Evolutionary conservation across 306 rosid species (phyloP), one percentile per base, ranked within the genome.

Genomic region (Cucumis melo): DNA sequence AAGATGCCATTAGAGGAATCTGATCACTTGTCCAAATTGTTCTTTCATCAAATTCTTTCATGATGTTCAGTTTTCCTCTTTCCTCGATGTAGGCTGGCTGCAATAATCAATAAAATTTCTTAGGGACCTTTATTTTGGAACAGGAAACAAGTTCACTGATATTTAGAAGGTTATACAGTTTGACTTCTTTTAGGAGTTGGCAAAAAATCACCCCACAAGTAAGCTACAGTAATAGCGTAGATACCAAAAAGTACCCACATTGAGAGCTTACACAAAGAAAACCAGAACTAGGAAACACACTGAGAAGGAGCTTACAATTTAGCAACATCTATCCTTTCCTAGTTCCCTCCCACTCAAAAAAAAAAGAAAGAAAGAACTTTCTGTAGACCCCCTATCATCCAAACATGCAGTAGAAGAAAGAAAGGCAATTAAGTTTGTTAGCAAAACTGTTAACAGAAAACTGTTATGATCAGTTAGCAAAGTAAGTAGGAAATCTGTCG

Each of bases 21-120:
- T 67, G 93, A 70, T 88, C 96, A 85, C 96, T 91, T 62, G 98
- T 88, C 98, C 98, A 93, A 71, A 93, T 93, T 85, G 98, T 93
- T 87, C 89, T 85, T 87, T 93, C 98, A 51, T 93, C 97, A 75
- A 87, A 90, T 83, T 90, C 96, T 88, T 91, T 93, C 98, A 91
- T 91, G 65, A 90, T 72, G 87, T 83, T 90, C 77, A 81, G 80
- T 67, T 93, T 91, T 76, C 97, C 97, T 83, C 97, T 88, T 79
- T 93, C 98, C 88, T 93, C 94, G 71, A 90, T 83, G 83, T 84
- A 90, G 81, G 87, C 84, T 79, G 82, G 81, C 98, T 93, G 83
- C 77, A 76, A 81, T 56, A 76, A 59, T 68, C 34, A 42, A 44
- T 9, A 42, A 68, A 44, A 7, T 65, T 39, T n/a, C 10, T 65